Conservation (phyloP, 2,329 filamentous ascomycete species). For the Leptoxyphium fumago region DNA sequence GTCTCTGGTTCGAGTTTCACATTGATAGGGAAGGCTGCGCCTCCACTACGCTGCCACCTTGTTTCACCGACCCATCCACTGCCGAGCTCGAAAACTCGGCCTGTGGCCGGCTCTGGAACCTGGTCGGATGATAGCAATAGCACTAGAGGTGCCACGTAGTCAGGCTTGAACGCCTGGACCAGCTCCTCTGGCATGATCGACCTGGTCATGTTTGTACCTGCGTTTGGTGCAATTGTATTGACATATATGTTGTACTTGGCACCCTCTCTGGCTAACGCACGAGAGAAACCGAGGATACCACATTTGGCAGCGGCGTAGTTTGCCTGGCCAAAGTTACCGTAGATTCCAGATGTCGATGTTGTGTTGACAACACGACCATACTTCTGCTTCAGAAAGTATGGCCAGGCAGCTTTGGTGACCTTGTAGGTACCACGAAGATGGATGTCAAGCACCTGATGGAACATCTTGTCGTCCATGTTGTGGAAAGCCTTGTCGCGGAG, state of each 20-base stretch:
- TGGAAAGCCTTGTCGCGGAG: conserved; percentile 93
- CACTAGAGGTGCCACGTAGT: conserved; percentile 91
- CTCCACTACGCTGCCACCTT: conserved; percentile 84
- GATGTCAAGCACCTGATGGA: conserved; percentile 83
- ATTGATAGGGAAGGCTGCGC: conserved; percentile 82
- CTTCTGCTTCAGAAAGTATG: conserved; percentile 95
- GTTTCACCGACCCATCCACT: conserved; percentile 87
- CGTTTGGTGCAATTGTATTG: conserved; percentile 96
- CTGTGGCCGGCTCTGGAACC: conserved; percentile 68
- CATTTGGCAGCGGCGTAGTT: conserved; percentile 66
- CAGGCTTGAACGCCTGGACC: conserved; percentile 97
- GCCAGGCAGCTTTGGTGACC: conserved; percentile 93
- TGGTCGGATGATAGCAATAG: conserved; percentile 77
- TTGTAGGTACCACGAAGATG: conserved; percentile 93
- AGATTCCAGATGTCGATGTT: conserved; percentile 91
- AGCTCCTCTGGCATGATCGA: conserved; percentile 93
- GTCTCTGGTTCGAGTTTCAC: conserved; percentile 71
- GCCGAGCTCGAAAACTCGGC: conserved; percentile 84
- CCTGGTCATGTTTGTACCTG: conserved; percentile 86
- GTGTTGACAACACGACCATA: conserved; percentile 96
- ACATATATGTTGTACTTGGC: conserved; percentile 95
- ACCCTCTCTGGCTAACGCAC: conserved; percentile 82
- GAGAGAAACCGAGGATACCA: conserved; percentile 89
- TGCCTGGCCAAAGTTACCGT: conserved; percentile 96
- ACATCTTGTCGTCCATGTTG: conserved; percentile 93